Conservation (phyloP, 164 flowering plant genomes). For the Magnolia changhungtana region DNA sequence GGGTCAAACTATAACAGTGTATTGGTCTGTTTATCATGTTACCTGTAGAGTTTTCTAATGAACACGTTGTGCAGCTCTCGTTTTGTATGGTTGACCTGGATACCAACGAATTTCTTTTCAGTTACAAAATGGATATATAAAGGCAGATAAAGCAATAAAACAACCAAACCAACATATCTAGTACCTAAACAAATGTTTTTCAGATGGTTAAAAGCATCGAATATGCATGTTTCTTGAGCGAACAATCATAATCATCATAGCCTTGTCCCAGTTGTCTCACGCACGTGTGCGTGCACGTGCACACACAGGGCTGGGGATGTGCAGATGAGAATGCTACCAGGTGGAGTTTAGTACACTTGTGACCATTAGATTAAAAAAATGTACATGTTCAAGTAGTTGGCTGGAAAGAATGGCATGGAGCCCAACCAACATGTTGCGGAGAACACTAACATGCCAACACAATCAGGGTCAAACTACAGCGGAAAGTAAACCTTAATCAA, state of each 20-base stretch:
- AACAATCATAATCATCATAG: too few relatives aligned
- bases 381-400: neutral
- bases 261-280: too few relatives aligned
- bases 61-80: constrained; percentile 94
- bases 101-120: constrained; percentile 3
- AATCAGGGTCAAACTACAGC: neutral
- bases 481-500: neutral
- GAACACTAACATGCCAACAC: too few relatives aligned
- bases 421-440: neutral
- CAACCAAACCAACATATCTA: neutral
- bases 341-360: neutral
- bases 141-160: neutral
- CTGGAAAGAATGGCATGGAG: neutral
- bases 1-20: neutral
- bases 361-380: neutral
- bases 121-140: neutral
- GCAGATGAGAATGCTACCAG: too few relatives aligned
- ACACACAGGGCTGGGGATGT: too few relatives aligned
- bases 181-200: neutral
- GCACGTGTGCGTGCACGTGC: too few relatives aligned
- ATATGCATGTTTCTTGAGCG: too few relatives aligned
- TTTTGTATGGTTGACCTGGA: constrained; percentile 89
- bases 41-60: constrained; percentile 97
- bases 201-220: too few relatives aligned
- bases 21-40: neutral